These are phyloP conservation scores for Lasiodiplodia sp. DNA, from an alignment of 2,329 filamentous ascomycete species.

Conservation along the genomic window DNA sequence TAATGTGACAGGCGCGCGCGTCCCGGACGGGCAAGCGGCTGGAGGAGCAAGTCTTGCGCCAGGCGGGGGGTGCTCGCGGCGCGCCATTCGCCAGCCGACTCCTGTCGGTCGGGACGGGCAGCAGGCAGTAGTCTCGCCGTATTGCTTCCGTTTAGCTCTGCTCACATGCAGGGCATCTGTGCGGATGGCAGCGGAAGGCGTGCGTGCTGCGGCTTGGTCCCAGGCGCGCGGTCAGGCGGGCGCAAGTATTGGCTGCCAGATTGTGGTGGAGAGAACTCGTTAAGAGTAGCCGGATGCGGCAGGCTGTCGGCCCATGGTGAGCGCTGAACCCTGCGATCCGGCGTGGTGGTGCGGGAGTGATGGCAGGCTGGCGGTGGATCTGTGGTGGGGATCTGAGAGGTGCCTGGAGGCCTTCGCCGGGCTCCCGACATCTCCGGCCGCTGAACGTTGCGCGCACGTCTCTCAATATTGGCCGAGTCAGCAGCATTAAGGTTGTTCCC, in stretches of 20 bases:
- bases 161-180: constrained; percentile 23
- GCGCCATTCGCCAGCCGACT: constrained; percentile 1
- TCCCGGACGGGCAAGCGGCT: constrained; percentile 13
- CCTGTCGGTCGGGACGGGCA: constrained; percentile 19
- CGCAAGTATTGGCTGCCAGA: constrained; percentile 25
- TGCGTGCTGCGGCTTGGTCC: constrained; percentile 5
- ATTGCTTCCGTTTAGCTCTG: constrained; percentile 19
- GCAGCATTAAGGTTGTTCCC: constrained; percentile 30
- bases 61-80: background rate
- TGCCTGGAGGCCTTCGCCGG: constrained; percentile 12
- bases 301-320: constrained; percentile 24
- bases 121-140: constrained; percentile 9
- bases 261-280: constrained; percentile 27
- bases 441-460: constrained; percentile 12
- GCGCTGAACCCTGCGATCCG: constrained; percentile 25
- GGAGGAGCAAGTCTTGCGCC: constrained; percentile 1
- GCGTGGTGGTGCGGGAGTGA: constrained; percentile 24
- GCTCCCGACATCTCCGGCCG: constrained; percentile 24
- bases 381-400: constrained; percentile 8
- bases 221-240: constrained; percentile 28
- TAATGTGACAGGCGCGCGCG: constrained; percentile 11
- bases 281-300: constrained; percentile 14
- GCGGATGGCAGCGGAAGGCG: constrained; percentile 24
- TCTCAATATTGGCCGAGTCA: constrained; percentile 24
- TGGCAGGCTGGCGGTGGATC: constrained; percentile 25